Base-by-base conservation (phyloP, 495 filamentous ascomycete species). In the Lophiostoma macrostomum region DNA sequence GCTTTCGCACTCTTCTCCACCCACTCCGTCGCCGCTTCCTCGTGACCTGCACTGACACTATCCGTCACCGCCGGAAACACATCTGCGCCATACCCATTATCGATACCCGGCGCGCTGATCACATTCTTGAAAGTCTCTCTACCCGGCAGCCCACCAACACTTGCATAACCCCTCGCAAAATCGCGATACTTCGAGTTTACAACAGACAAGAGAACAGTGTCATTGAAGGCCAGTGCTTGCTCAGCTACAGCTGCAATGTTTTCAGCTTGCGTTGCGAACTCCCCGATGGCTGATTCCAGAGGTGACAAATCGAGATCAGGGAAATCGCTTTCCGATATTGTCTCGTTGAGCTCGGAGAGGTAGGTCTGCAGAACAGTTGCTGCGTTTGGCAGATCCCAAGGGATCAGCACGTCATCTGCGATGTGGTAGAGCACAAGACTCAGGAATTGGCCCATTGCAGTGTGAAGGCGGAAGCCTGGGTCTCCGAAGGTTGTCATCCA, bases 351-450 rank as follows among this genome's bases (percentile, higher is more conserved):
- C n/a, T 61, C 58, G 4, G 28, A n/a, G 25, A 56, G 29, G 28
- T 61, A 61, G 6, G 44, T 18, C 29, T 51, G 14, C 6, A 61
- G 50, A 13, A 51, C 58, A 12, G 51, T 46, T 1, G 45, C 50
- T 1, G 46, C 42, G 42, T 61, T 39, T 22, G 58, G 51, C 3
- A 65, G 56, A 43, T 72, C 64, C 48, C 69, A 61, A 1, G 70
- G 71, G 12, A 76, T 49, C 35, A 73, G 55, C 6, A 47, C 53
- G 16, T 67, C 64, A 29, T 61, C 63, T 0, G 61, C 60, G 20
- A 75, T 53, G 39, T 72, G 65, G 30, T 74, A 60, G 14, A 67
- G 61, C 24, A 75, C 61, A 3, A 73, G 48, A 12, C 63, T 34
- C 5, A 67, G 52, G 16, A 41, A 59, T 50, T 69, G 53, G 10